Base-by-base conservation (phyloP, 305 asterid species). In the Withania somnifera region DNA sequence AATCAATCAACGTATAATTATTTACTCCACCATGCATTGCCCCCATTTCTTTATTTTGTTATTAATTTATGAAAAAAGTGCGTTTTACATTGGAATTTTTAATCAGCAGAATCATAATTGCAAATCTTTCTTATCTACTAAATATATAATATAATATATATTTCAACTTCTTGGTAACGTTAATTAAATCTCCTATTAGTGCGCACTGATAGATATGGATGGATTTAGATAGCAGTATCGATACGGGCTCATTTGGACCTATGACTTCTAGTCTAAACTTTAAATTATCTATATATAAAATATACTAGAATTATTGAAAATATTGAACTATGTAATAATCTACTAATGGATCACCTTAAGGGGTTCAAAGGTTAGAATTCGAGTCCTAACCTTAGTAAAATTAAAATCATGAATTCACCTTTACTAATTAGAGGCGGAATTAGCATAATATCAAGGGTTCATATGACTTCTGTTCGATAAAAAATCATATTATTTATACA, bases 101-200 rank as follows among this genome's bases (percentile, higher is more conserved):
- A 17, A 66, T 66, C 34, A 7, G 26, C 52, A 50, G 17, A 66
- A 52, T 81, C 79, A 81, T 81, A 42, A 81, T 50, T 52, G 79
- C 68, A 54, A 81, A 81, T 81, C 83, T 67, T 51, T 81, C 42
- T 15, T 45, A 52, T 47, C 79, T 81, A 81, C 68, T 68, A 67
- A 79, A 81, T 8, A 22, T 28, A 50, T 81, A 26, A 32, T 66
- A 52, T 32, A 24, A 38, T 52, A 14, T 51, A 14, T 42, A 51
- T 52, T 40, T 51, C 28, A 40, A 52, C 47, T 67, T 51, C 11
- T 50, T 32, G 24, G 45, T 52, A 13, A 32, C 40, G 10, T 14
- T 73, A 67, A 30, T 58, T 4, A 36, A 40, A 26, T 61, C 11
- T 61, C 64, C 51, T 7, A n/a, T 50, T 28, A 19, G 58, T 20